Evolutionary conservation across 371 early-diverging fungal species (phyloP), one percentile per base, ranked within the genome.

Genomic region (Mucor velutinosus): DNA sequence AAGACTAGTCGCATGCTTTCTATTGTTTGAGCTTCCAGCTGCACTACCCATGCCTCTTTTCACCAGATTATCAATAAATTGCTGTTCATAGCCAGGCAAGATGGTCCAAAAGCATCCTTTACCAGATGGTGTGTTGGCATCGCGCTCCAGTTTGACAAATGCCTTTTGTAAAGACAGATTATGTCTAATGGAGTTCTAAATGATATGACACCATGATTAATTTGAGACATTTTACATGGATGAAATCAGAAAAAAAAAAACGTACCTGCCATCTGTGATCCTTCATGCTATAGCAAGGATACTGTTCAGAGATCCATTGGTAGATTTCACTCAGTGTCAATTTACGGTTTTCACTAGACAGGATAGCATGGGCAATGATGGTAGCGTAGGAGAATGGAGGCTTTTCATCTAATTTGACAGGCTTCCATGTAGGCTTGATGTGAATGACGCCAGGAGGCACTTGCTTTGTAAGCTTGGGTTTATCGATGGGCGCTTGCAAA

Each of bases 71-170:
- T 81, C 80, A 41, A 84, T 76, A 58, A 79, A 83, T 15, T 67
- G 65, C 43, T 75, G 72, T 56, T 83, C 84, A 30, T 78, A 73
- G 5, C 75, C 79, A 10, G 78, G 64, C 55, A 92, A 86, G 15
- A 94, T 77, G 4, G 91, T 90, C 99, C 99, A 99, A 70, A 92
- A 97, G 19, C 93, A 87, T 3, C 99, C 99, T 79, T 99, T 99
- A 19, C 99, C 99, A 6, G 94, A 60, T 37, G 94, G 56, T 70
- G 75, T 70, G 94, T 93, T 67, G 91, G 90, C 43, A 88, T 85
- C 4, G 93, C 98, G 87, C 4, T 97, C 74, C 17, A 76, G 41
- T 55, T 76, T 76, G 4, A 71, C 66, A 62, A 76, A 76, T 47
- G 76, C 58, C 49, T 77, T 77, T 77, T 97, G 98, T 30, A 99